Evolutionary conservation across 1,284 basidiomycete genomes (phyloP), one percentile per base, ranked within the genome.

Genomic region (Afroboletus lepidellus): DNA sequence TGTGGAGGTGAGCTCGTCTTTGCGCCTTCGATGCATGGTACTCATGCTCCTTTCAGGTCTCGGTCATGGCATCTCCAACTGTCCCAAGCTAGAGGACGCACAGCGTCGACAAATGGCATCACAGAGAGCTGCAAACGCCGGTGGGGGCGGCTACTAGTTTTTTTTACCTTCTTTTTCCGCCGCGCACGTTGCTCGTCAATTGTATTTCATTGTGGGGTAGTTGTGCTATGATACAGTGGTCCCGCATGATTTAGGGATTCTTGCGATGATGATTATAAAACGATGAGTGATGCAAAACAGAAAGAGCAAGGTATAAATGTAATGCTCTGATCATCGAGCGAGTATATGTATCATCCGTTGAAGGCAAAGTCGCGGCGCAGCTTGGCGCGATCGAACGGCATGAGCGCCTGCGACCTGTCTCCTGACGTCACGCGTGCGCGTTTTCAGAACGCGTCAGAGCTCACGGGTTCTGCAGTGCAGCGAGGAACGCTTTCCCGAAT

Each of bases 11-110:
- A 54, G 74, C 37, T 47, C 47, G 2, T 33, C 13, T 33, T 46
- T 32, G 37, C 23, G 9, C 13, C 4, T n/a, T 42, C 16, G 7
- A 34, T n/a, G 5, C 12, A 15, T 13, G 36, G n/a, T 25, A 7
- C 25, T 57, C 32, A 57, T 54, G 18, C 51, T 49, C 36, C 27
- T 8, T 48, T 24, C 43, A 90, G 90, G 92, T 65, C 82, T 99
- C 46, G 96, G 96, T 25, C 97, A 99, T 65, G 86, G 83, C 23
- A 90, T 98, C 51, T 85, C 87, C 9, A 94, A 95, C 64, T 99
- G 97, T 66, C 97, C 97, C 16, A 99, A 99, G 71, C 74, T 98
- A 55, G 96, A 98, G 72, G 96, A 99, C 60, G 82, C 87, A 1
- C 93, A 96, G 67, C 77, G 94, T 50, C 75, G 96, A 61, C 85